Percentiles rank a stretch among this genome's conserved stretches.
Evolutionary conservation across 2,329 filamentous ascomycete species (phyloP).

Genomic region (Aspergillus nomiae): DNA sequence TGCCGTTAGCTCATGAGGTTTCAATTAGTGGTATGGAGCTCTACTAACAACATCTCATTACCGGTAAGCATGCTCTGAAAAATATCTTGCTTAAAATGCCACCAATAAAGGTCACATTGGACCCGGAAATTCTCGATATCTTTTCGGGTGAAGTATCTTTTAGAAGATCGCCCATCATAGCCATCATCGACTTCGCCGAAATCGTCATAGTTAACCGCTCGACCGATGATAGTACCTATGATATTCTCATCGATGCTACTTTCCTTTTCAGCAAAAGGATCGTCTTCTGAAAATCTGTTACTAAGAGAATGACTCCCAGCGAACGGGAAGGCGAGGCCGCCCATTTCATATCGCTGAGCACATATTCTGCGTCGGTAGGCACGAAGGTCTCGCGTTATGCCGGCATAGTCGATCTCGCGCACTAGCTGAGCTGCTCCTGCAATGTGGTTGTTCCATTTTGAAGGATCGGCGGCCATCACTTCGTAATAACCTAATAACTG

Average conservation of each 20-base stretch:
- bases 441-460: slow-evolving; percentile 93
- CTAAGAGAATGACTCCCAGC: slow-evolving; percentile 29
- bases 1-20: slow-evolving; percentile 21
- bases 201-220: slow-evolving; percentile 59
- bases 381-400: slow-evolving; percentile 72
- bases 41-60: slow-evolving; percentile 76
- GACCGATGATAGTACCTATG: slow-evolving; percentile 61
- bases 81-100: slow-evolving; percentile 91
- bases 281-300: slow-evolving; percentile 42
- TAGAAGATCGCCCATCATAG: slow-evolving; percentile 19
- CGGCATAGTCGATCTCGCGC: slow-evolving; percentile 75
- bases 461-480: slow-evolving; percentile 90
- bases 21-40: neutral
- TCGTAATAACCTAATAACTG: slow-evolving; percentile 89
- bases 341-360: slow-evolving; percentile 32
- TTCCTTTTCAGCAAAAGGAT: slow-evolving; percentile 46
- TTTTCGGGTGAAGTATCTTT: slow-evolving; percentile 44
- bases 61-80: slow-evolving; percentile 90
- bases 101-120: slow-evolving; percentile 88
- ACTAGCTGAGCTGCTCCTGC: slow-evolving; percentile 81
- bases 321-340: slow-evolving; percentile 23
- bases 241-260: slow-evolving; percentile 58
- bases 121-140: slow-evolving; percentile 82
- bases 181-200: slow-evolving; percentile 53
- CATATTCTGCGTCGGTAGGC: slow-evolving; percentile 58